phyloP scores from a whole-genome alignment of 305 asterid genomes.

The Stenogyne calaminthoides region DNA sequence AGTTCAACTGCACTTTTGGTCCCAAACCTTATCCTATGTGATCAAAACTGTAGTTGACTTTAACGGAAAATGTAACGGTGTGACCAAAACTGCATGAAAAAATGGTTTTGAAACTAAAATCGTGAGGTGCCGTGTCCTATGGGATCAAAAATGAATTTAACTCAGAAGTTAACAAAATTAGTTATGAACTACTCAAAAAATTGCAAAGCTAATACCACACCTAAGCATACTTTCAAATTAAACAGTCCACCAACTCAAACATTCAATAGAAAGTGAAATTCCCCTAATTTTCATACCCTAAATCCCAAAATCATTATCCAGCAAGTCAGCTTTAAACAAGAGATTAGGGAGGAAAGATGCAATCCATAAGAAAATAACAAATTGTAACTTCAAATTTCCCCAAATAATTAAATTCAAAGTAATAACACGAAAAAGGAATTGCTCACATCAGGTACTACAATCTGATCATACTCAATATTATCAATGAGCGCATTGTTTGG shows the following conservation, averaged over 20 bases:
- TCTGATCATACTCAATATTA: conserved; percentile 77
- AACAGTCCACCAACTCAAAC: conserved; percentile 5
- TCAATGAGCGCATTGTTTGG: conserved; percentile 71
- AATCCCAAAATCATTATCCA: conserved; percentile 11
- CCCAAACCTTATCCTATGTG: too few species aligned
- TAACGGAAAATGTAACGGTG: too few species aligned
- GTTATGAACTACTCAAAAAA: conserved; percentile 15
- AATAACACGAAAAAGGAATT: neutral
- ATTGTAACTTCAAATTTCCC: neutral
- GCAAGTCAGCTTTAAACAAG: neutral
- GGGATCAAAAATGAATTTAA: too few species aligned
- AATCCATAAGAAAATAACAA: neutral
- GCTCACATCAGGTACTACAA: conserved; percentile 83
- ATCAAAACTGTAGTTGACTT: too few species aligned
- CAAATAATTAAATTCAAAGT: conserved; percentile 5
- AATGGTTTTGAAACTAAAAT: too few species aligned
- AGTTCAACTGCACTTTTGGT: too few species aligned
- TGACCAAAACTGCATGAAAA: too few species aligned
- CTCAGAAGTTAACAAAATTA: neutral
- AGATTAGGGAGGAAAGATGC: neutral
- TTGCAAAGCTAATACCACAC: neutral
- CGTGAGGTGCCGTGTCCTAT: too few species aligned
- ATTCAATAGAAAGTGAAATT: neutral
- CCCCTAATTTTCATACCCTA: conserved; percentile 2
- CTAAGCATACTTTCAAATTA: neutral